These are phyloP conservation scores for Arthrobotrys iridis DNA, from an alignment of 2,329 filamentous ascomycete genomes.

Conservation along the genomic window DNA sequence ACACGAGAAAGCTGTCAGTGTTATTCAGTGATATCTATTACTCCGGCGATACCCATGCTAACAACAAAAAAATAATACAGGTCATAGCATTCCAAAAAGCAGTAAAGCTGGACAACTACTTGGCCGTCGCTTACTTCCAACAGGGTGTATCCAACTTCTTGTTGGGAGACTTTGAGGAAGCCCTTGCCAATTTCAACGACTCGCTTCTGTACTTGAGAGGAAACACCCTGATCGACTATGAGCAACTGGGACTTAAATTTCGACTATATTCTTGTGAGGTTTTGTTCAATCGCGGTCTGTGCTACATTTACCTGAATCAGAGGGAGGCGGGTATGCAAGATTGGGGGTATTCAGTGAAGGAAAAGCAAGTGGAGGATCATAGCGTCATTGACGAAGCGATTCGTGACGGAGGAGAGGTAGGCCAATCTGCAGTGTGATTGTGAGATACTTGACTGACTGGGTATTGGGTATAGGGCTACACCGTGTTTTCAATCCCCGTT, in stretches of 20 bases:
- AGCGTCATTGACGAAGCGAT: slow-evolving; percentile 99
- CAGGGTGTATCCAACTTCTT: slow-evolving; percentile 98
- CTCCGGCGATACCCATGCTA: slow-evolving; percentile 33
- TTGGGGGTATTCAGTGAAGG: slow-evolving; percentile 86
- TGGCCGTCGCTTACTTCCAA: slow-evolving; percentile 97
- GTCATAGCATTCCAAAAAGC: slow-evolving; percentile 95
- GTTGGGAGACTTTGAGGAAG: slow-evolving; percentile 95
- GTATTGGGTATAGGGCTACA: slow-evolving; percentile 77
- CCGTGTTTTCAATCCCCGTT: slow-evolving; percentile 97
- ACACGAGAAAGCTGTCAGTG: slow-evolving; percentile 91
- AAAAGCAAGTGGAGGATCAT: slow-evolving; percentile 95
- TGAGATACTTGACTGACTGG: neutral
- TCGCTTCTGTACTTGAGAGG: slow-evolving; percentile 92
- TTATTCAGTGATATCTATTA: neutral
- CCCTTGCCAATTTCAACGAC: slow-evolving; percentile 97
- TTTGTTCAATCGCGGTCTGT: slow-evolving; percentile 94
- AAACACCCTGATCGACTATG: slow-evolving; percentile 97
- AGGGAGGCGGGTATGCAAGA: slow-evolving; percentile 91
- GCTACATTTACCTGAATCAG: slow-evolving; percentile 96
- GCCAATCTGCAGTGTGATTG: slow-evolving; percentile 56
- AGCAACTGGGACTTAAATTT: slow-evolving; percentile 92
- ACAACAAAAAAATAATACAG: slow-evolving; percentile 64
- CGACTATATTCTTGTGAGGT: slow-evolving; percentile 98
- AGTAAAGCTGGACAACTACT: slow-evolving; percentile 88
- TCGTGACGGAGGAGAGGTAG: slow-evolving; percentile 86